These are phyloP conservation scores for Elongisporangium senticosum DNA, from an alignment of 352 stramenopile species.

Conservation along the genomic window DNA sequence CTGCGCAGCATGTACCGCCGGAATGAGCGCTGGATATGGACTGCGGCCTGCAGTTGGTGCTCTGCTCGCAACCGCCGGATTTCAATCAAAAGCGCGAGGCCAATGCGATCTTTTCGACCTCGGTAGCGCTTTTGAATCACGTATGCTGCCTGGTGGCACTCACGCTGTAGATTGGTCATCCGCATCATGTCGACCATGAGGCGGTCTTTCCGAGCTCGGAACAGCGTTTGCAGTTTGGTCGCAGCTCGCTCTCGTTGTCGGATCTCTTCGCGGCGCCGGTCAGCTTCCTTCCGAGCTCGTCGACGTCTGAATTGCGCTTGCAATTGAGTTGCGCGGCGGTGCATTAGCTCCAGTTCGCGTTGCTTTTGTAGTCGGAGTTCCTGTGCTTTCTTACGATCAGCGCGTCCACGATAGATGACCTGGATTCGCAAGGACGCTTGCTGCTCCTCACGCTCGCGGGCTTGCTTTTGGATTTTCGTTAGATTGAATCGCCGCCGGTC, in stretches of 20 bases:
- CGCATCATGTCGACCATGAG: slow-evolving; percentile 34
- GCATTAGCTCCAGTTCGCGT: slow-evolving; percentile 22
- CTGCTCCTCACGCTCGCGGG: slow-evolving; percentile 22
- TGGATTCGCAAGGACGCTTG: slow-evolving; percentile 52
- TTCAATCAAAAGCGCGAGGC: slow-evolving; percentile 29
- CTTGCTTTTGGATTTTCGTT: slow-evolving; percentile 22
- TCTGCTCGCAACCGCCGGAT: slow-evolving; percentile 25
- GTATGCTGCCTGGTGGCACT: slow-evolving; percentile 27
- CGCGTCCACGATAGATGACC: slow-evolving; percentile 42
- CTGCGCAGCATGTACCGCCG: slow-evolving; percentile 39
- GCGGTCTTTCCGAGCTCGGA: slow-evolving; percentile 38
- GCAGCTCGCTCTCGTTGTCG: slow-evolving; percentile 37
- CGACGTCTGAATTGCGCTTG: slow-evolving; percentile 47
- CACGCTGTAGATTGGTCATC: slow-evolving; percentile 30
- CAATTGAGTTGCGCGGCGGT: slow-evolving; percentile 37
- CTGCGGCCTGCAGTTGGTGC: slow-evolving; percentile 23
- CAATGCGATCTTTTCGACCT: slow-evolving; percentile 35
- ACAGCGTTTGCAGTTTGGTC: slow-evolving; percentile 54
- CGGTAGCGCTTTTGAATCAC: slow-evolving; percentile 54
- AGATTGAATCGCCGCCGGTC: slow-evolving; percentile 32
- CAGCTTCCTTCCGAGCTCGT: slow-evolving; percentile 23
- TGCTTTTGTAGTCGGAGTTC: slow-evolving; percentile 25
- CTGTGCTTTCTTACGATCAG: slow-evolving; percentile 35
- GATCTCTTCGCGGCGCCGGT: slow-evolving; percentile 18
- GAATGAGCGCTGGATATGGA: slow-evolving; percentile 40